Evolutionary conservation across 1,139 yeast species (phyloP), one percentile per base, ranked within the genome.

Genomic region (Saccharomyces hybrid): DNA sequence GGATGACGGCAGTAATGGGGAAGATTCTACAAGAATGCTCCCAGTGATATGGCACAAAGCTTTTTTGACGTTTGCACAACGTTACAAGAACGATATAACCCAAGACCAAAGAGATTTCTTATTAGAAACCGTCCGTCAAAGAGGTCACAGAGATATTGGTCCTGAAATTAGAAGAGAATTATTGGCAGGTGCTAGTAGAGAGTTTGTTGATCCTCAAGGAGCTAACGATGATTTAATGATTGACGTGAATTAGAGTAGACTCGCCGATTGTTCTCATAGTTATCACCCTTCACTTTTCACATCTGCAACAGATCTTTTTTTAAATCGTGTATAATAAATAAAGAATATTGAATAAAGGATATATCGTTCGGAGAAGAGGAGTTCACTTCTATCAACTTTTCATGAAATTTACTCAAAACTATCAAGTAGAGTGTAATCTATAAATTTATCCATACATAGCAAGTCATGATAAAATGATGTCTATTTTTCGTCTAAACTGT

Each of bases 21-120:
- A 70, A 32, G 75, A 74, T 49, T 75, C 81, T n/a, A 83, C 86
- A n/a, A 80, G 81, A 55, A 58, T 58, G 14, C 77, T 95, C 65
- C 98, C 99, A 5, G 88, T 93, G 13, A 93, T 93, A 47, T 93
- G 99, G 98, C 98, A 95, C 70, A 95, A 93, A 70, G 91, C 97
- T 1, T 86, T 93, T 66, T 77, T 93, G 56, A 86, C 95, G 2
- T 95, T 93, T 76, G 96, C 97, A 47, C 97, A 91, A 75, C 80
- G 97, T 61, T 93, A 93, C 72, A 93, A 93, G 73, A 91, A 93
- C 70, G 99, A 93, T 75, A 88, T 93, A 57, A 93, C 99, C 14
- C 96, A 89, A 65, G 99, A 95, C 69, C 99, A 93, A 76, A 81
- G 97, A 68, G 99, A 93, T 64, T 89, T 91, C 72, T 75, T 93